A percentile compares a stretch with the other conserved stretches of the same genome.
These are phyloP conservation scores for Erodium moschatum DNA, from an alignment of 441 rosid species.

Conservation along the genomic window DNA sequence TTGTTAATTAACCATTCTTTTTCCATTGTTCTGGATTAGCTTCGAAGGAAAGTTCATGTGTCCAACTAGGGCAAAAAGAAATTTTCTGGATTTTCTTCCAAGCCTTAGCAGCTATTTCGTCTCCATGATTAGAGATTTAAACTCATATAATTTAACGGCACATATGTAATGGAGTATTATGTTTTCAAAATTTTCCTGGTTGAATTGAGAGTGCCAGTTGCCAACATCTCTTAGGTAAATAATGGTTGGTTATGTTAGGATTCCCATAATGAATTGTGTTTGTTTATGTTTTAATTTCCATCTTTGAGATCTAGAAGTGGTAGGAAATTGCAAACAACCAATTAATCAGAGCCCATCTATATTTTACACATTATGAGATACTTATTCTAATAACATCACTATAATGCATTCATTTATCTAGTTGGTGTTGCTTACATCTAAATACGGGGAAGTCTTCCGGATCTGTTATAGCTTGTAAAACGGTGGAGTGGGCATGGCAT, in stretches of 20 bases:
- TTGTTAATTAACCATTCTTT: neutral
- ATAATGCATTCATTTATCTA: neutral
- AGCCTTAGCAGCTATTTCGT: neutral
- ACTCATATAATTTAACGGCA: neutral
- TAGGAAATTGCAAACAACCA: neutral
- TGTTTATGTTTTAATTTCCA: neutral
- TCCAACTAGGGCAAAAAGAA: neutral
- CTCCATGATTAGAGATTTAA: constrained; percentile 6
- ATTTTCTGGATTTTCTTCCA: neutral
- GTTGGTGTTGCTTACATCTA: neutral
- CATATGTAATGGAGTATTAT: neutral
- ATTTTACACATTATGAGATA: neutral
- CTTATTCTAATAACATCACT: neutral
- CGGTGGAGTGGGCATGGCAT: too few relatives aligned
- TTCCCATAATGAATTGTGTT: neutral
- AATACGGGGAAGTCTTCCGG: too few relatives aligned
- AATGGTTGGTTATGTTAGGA: neutral
- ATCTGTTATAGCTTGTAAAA: too few relatives aligned
- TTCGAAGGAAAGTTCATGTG: neutral
- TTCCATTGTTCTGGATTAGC: neutral
- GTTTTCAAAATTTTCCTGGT: neutral
- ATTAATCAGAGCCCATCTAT: neutral
- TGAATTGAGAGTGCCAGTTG: neutral
- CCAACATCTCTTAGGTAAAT: neutral
- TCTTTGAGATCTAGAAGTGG: constrained; percentile 9